Evolutionary conservation across 2,329 filamentous ascomycete species (phyloP).

Genomic region (Trematosphaeria pertusa): DNA sequence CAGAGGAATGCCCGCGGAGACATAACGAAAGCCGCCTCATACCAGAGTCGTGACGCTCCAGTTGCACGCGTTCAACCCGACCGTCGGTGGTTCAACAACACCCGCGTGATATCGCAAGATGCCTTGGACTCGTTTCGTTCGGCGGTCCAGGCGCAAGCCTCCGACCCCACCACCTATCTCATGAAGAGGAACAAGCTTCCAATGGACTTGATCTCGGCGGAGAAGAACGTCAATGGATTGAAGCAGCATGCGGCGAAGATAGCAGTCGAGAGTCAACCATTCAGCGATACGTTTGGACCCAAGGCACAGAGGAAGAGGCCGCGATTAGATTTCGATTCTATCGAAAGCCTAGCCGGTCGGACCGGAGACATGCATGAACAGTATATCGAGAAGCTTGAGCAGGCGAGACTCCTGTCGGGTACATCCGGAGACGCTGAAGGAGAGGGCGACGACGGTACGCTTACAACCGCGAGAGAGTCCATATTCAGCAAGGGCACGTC

Average conservation of each 20-base stretch:
- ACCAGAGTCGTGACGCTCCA: conserved; percentile 82
- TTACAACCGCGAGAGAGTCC: conserved; percentile 62
- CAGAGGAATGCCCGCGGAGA: conserved; percentile 83
- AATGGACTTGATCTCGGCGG: conserved; percentile 89
- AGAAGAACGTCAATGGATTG: conserved; percentile 75
- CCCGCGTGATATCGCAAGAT: conserved; percentile 87
- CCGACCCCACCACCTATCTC: conserved; percentile 92
- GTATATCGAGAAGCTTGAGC: conserved; percentile 81
- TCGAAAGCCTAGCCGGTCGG: conserved; percentile 81
- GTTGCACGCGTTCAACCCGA: conserved; percentile 92
- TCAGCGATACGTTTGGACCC: conserved; percentile 87
- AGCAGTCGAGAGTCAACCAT: conserved; percentile 85
- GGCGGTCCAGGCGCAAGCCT: conserved; percentile 87
- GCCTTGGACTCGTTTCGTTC: conserved; percentile 85
- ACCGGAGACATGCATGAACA: conserved; percentile 80
- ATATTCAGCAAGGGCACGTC: conserved; percentile 95
- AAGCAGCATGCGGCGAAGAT: conserved; percentile 96
- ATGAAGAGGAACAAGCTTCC: conserved; percentile 97
- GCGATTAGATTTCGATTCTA: conserved; percentile 82
- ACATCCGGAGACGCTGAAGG: conserved; percentile 67
- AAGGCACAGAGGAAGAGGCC: conserved; percentile 93
- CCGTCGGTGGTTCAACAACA: conserved; percentile 97
- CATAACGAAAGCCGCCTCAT: conserved; percentile 82
- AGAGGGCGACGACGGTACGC: conserved; percentile 48
- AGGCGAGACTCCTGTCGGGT: conserved; percentile 78